These are phyloP conservation scores for Nicotiana benthamiana DNA, from an alignment of 257 asterid genomes.

Conservation along the genomic window DNA sequence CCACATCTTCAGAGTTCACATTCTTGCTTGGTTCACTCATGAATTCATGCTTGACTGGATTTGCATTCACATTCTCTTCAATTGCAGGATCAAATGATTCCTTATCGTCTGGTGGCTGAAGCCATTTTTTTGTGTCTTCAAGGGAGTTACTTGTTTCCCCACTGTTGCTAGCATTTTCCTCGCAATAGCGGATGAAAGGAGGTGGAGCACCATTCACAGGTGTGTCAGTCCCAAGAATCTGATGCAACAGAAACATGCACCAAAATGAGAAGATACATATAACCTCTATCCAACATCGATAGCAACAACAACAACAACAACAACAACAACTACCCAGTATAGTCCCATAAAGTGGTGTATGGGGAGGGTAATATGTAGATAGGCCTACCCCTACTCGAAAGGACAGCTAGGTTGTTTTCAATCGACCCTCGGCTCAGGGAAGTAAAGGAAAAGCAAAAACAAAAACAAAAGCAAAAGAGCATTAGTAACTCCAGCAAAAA, in stretches of 20 bases:
- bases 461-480: too few relatives aligned
- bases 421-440: too few relatives aligned
- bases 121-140: slow-evolving; percentile 1
- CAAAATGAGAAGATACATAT: background rate
- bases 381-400: too few relatives aligned
- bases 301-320: too few relatives aligned
- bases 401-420: too few relatives aligned
- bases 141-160: slow-evolving; percentile 38
- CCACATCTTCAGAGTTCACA: slow-evolving; percentile 29
- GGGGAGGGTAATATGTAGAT: too few relatives aligned
- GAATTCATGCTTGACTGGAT: slow-evolving; percentile 66
- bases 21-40: slow-evolving; percentile 64
- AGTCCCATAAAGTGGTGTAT: too few relatives aligned
- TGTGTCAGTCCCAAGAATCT: slow-evolving; percentile 63
- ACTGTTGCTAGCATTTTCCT: slow-evolving; percentile 17
- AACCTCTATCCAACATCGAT: background rate
- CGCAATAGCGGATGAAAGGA: slow-evolving; percentile 20
- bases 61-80: slow-evolving; percentile 26
- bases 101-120: slow-evolving; percentile 31
- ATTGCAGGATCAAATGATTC: slow-evolving; percentile 33
- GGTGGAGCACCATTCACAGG: slow-evolving; percentile 30
- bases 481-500: too few relatives aligned
- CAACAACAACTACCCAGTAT: too few relatives aligned
- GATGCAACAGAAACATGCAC: background rate
- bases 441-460: too few relatives aligned